Conservation (phyloP, 2,329 filamentous ascomycete species). For the Venturia oleaginea region DNA sequence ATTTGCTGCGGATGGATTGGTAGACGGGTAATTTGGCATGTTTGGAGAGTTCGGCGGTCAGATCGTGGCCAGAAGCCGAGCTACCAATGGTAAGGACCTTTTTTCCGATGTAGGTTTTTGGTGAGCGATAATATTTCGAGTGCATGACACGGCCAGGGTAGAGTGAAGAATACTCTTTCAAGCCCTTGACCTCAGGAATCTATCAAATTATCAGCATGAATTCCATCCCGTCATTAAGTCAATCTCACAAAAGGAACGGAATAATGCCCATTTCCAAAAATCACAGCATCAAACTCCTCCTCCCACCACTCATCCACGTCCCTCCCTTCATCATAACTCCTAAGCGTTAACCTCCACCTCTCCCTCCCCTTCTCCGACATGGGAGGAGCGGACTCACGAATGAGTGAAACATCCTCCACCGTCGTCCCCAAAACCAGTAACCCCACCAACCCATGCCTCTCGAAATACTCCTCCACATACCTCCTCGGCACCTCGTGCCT, state of each 20-base stretch:
- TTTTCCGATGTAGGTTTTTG: background rate
- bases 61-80: background rate
- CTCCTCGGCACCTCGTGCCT: conserved; percentile 48
- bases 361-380: background rate
- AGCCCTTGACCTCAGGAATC: background rate
- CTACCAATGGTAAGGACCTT: background rate
- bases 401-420: background rate
- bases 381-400: too few relatives aligned
- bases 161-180: background rate
- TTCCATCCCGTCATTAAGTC: conserved; percentile 11
- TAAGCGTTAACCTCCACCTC: background rate
- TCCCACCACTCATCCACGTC: conserved; percentile 46
- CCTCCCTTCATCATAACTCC: conserved; percentile 8
- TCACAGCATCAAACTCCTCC: conserved; percentile 36
- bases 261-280: conserved; percentile 27
- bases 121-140: background rate
- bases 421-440: background rate
- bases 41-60: conserved; percentile 7
- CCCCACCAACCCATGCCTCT: background rate
- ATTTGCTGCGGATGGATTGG: conserved; percentile 42
- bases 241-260: conserved; percentile 31
- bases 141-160: background rate
- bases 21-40: conserved; percentile 38
- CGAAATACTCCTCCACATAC: background rate
- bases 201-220: background rate